These are phyloP conservation scores for Vanrija humicola DNA, from an alignment of 1,284 basidiomycete species.

Conservation along the genomic window DNA sequence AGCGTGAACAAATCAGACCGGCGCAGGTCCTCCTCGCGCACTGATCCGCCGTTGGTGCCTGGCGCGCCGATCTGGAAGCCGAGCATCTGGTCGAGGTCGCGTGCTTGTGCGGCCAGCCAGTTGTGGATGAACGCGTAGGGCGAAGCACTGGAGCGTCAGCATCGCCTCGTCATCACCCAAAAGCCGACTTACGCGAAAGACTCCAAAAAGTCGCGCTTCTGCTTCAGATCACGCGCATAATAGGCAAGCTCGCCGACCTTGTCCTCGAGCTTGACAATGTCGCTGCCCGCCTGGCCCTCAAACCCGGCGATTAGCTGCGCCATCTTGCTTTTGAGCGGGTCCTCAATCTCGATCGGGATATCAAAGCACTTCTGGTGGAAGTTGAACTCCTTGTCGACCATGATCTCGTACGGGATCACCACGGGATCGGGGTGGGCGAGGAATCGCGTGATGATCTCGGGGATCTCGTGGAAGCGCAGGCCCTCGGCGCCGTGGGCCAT, in stretches of 20 bases:
- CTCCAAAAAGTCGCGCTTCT: conserved; percentile 80
- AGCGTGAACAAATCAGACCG: conserved; percentile 83
- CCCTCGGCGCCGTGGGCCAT: conserved; percentile 57
- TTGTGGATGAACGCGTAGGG: conserved; percentile 69
- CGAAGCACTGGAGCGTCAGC: conserved; percentile 22
- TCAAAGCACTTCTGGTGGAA: conserved; percentile 66
- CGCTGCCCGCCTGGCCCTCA: conserved; percentile 61
- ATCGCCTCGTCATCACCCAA: too few relatives aligned
- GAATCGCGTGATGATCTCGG: conserved; percentile 78
- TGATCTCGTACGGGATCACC: conserved; percentile 65
- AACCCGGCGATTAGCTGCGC: conserved; percentile 65
- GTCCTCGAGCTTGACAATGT: conserved; percentile 76
- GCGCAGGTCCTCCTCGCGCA: conserved; percentile 79
- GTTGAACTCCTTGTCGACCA: conserved; percentile 44
- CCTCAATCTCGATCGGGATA: conserved; percentile 85
- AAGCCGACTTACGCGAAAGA: conserved; percentile 60
- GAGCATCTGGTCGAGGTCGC: conserved; percentile 83
- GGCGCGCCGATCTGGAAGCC: conserved; percentile 69
- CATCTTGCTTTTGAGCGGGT: conserved; percentile 74
- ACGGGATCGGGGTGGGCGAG: conserved; percentile 77
- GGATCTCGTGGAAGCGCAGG: conserved; percentile 73
- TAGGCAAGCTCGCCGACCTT: conserved; percentile 77
- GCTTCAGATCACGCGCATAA: conserved; percentile 75
- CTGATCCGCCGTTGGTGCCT: conserved; percentile 49
- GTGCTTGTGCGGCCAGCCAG: conserved; percentile 85